Conservation (phyloP, 306 rosid genomes). For the Purshia tridentata region DNA sequence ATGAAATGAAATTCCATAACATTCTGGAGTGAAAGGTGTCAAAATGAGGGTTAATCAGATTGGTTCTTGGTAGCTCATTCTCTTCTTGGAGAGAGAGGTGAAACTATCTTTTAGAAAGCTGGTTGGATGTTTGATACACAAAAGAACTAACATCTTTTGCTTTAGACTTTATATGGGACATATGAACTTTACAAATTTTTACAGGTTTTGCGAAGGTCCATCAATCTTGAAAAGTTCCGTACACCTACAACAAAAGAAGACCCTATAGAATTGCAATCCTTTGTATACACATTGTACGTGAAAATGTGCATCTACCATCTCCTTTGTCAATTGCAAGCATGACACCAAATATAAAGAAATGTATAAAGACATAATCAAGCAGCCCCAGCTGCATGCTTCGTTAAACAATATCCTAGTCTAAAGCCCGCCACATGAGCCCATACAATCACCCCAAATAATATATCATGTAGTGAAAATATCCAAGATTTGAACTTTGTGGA, state of each 20-base stretch:
- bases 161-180: not conserved
- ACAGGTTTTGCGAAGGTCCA: constrained; percentile 73
- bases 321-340: constrained; percentile 39
- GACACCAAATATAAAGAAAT: too few species aligned
- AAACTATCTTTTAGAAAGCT: not conserved
- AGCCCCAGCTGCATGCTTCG: too few species aligned
- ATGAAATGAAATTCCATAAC: not conserved
- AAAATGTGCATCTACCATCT: constrained; percentile 51
- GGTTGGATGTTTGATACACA: not conserved
- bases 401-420: too few species aligned
- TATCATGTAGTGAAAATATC: too few species aligned
- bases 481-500: too few species aligned
- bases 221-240: constrained; percentile 44
- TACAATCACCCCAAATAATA: too few species aligned
- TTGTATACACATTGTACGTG: constrained; percentile 56
- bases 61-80: not conserved
- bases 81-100: not conserved
- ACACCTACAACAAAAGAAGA: constrained; percentile 68
- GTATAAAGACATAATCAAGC: too few species aligned
- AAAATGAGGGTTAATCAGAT: not conserved
- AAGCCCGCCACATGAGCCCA: too few species aligned
- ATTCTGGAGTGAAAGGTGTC: not conserved
- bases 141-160: constrained; percentile 1
- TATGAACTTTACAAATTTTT: constrained; percentile 12
- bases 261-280: constrained; percentile 67